Conservation (phyloP, 805 yeast genomes). For the Yarrowia sp. region DNA sequence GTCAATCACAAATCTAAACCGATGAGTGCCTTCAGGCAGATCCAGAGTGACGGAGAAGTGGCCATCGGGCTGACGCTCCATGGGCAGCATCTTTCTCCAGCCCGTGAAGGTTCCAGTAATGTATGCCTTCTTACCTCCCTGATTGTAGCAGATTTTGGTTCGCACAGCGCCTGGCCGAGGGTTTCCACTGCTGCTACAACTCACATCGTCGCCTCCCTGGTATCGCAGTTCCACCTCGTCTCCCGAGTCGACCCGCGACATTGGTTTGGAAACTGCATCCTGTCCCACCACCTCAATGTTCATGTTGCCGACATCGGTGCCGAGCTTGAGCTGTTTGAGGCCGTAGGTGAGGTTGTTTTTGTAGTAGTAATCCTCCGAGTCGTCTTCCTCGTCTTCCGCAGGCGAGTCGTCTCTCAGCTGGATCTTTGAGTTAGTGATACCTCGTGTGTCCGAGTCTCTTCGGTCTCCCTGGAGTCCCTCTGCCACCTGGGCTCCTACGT, state of each 20-base stretch:
- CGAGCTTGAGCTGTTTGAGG: constrained; percentile 27
- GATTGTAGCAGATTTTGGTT: constrained; percentile 67
- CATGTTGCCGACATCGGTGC: constrained; percentile 37
- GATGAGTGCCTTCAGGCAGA: constrained; percentile 84
- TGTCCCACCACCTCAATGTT: constrained; percentile 20
- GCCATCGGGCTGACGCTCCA: constrained; percentile 54
- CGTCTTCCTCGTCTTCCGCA: constrained; percentile 30
- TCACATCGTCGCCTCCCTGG: constrained; percentile 15
- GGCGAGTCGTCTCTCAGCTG: constrained; percentile 35
- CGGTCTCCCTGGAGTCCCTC: constrained; percentile 30
- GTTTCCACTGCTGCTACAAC: neutral
- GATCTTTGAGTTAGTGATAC: constrained; percentile 20
- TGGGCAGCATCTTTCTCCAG: constrained; percentile 95
- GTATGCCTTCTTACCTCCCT: constrained; percentile 89
- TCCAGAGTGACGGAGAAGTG: constrained; percentile 45
- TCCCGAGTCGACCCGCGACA: constrained; percentile 46
- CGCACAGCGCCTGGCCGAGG: constrained; percentile 16
- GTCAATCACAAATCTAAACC: constrained; percentile 92
- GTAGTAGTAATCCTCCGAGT: constrained; percentile 38
- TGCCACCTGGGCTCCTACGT: constrained; percentile 28
- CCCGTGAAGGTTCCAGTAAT: constrained; percentile 97
- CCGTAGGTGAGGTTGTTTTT: constrained; percentile 36
- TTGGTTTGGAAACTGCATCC: constrained; percentile 18
- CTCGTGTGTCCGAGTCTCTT: constrained; percentile 12
- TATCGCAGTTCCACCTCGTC: constrained; percentile 46